phyloP scores from a whole-genome alignment of 1,284 basidiomycete genomes.

The Earliella scabrosa region DNA sequence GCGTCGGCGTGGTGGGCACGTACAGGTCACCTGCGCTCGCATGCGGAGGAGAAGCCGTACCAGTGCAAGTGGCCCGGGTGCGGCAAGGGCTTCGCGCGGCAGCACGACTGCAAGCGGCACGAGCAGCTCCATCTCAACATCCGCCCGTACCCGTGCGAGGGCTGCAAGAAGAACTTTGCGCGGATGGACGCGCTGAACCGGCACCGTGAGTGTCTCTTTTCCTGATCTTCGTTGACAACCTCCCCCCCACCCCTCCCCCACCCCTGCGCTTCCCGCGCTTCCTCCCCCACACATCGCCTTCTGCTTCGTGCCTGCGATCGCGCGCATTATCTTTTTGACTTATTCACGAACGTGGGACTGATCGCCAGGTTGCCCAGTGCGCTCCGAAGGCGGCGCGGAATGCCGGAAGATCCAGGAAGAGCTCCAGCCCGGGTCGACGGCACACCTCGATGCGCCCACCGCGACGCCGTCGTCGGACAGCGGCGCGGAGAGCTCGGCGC shows the following conservation, averaged over 20 bases:
- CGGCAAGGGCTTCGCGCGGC: constrained; percentile 82
- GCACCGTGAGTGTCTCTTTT: constrained; percentile 64
- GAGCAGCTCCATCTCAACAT: constrained; percentile 81
- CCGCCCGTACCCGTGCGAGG: constrained; percentile 76
- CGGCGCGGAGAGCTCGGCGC: constrained; percentile 21
- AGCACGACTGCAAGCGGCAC: constrained; percentile 85
- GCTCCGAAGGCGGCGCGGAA: constrained; percentile 60
- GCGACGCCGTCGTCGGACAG: constrained; percentile 17
- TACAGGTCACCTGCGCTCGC: constrained; percentile 78
- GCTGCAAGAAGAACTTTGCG: constrained; percentile 79
- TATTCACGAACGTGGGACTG: constrained; percentile 5
- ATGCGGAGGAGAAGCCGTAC: constrained; percentile 84
- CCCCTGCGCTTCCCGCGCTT: not conserved
- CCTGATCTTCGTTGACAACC: not conserved
- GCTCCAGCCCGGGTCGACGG: constrained; percentile 28
- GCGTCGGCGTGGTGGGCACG: constrained; percentile 8
- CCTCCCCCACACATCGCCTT: not conserved
- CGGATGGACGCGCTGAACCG: constrained; percentile 81
- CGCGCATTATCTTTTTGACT: constrained; percentile 1
- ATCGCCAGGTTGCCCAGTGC: constrained; percentile 40
- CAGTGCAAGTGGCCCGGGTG: constrained; percentile 87
- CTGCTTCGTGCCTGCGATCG: not conserved
- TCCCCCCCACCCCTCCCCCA: not conserved
- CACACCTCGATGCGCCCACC: constrained; percentile 22
- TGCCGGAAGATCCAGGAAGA: constrained; percentile 47